Evolutionary conservation across 1,284 basidiomycete species (phyloP).

Genomic region (Rhodotorula sp.): DNA sequence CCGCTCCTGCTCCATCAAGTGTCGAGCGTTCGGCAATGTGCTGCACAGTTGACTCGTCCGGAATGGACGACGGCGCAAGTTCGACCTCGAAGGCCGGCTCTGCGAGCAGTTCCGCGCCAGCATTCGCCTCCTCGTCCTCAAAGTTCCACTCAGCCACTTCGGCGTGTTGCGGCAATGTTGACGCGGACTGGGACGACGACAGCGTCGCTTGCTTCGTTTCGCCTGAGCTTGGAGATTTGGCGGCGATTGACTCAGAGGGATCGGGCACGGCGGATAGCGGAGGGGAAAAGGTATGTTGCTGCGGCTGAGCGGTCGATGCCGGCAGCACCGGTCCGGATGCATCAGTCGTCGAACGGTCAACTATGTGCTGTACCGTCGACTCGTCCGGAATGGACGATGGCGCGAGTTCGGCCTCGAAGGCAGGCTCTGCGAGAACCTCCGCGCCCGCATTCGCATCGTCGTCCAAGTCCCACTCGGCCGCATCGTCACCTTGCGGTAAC

Average conservation of each 20-base stretch:
- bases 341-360: background rate
- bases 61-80: background rate
- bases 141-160: background rate
- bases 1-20: background rate
- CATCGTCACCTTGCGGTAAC: background rate
- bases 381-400: background rate
- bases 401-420: background rate
- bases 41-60: background rate
- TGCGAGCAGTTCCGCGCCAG: background rate
- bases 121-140: background rate
- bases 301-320: background rate
- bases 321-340: background rate
- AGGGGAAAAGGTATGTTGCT: slow-evolving; percentile 4
- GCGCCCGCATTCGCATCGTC: background rate
- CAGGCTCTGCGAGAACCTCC: background rate
- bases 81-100: background rate
- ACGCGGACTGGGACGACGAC: background rate
- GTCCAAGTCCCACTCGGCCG: slow-evolving; percentile 5
- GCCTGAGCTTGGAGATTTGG: background rate
- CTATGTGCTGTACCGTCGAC: slow-evolving; percentile 1
- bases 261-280: background rate
- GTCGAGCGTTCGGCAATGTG: background rate
- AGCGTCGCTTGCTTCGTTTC: too few relatives aligned
- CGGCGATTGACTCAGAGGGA: too few relatives aligned
- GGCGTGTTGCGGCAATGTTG: background rate